Conservation (phyloP, 352 stramenopile genomes). For the Phytophthora podocarpi region DNA sequence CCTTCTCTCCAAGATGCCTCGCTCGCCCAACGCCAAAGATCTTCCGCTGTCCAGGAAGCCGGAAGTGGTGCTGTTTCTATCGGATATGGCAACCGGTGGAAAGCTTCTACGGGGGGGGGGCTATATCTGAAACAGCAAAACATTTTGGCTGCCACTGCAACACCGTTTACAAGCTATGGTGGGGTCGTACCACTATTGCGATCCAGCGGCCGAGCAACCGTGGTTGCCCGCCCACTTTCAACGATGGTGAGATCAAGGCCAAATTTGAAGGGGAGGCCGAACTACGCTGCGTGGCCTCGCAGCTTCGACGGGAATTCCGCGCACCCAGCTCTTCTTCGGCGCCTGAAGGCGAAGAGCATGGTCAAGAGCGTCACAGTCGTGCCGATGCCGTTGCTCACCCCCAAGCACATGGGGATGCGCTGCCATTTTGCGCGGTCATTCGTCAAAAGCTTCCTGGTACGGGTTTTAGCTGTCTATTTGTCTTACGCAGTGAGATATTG, state of each 20-base stretch:
- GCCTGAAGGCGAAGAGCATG: not conserved
- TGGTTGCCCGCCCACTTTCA: not conserved
- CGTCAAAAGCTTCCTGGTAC: too few species aligned
- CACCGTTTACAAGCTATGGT: not conserved
- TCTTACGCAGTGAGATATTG: too few species aligned
- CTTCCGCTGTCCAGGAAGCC: too few species aligned
- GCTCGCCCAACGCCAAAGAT: too few species aligned
- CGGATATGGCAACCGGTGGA: too few species aligned
- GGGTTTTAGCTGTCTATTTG: too few species aligned
- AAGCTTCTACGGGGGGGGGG: not conserved
- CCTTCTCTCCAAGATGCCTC: too few species aligned
- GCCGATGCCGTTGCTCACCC: slow-evolving; percentile 1
- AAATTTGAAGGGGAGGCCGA: not conserved
- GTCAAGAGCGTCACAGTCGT: not conserved
- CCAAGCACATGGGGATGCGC: too few species aligned
- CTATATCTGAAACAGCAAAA: not conserved
- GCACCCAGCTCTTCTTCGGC: slow-evolving; percentile 7
- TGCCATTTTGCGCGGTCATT: too few species aligned
- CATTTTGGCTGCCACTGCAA: not conserved
- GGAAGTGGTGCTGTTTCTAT: too few species aligned
- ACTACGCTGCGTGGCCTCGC: not conserved
- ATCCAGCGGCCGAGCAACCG: not conserved
- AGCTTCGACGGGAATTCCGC: not conserved
- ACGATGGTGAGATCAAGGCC: too few species aligned
- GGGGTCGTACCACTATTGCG: not conserved